Evolutionary conservation across 2,329 filamentous ascomycete species (phyloP).

Genomic region (Aspergillus pseudonomiae): DNA sequence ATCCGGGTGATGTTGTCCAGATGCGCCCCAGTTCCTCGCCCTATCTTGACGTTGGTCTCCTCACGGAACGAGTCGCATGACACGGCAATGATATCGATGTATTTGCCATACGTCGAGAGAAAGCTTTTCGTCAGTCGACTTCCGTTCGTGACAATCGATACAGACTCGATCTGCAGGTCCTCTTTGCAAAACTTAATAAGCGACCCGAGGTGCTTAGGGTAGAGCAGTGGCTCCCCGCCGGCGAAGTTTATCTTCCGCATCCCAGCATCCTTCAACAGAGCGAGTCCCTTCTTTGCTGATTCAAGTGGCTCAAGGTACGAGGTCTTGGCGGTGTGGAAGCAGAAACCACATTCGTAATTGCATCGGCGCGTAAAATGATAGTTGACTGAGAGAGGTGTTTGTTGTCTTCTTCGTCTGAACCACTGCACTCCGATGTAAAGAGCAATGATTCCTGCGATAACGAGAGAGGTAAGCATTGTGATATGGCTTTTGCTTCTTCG

Average conservation of each 20-base stretch:
- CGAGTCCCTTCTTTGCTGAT: conserved; percentile 50
- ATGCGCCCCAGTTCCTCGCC: conserved; percentile 54
- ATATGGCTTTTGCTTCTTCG: too few species aligned
- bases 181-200: conserved; percentile 52
- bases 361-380: conserved; percentile 37
- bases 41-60: conserved; percentile 55
- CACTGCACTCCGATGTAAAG: too few species aligned
- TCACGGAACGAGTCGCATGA: conserved; percentile 59
- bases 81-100: conserved; percentile 59
- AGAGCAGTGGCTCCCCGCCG: conserved; percentile 59
- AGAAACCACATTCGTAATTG: conserved; percentile 54
- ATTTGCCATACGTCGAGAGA: conserved; percentile 45
- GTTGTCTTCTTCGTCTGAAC: too few species aligned
- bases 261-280: conserved; percentile 52
- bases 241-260: conserved; percentile 62
- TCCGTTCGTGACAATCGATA: conserved; percentile 60
- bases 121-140: conserved; percentile 50
- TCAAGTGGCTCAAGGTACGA: conserved; percentile 47
- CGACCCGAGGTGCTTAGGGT: conserved; percentile 30
- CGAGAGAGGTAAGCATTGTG: too few species aligned
- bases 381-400: conserved; percentile 46
- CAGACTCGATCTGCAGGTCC: conserved; percentile 51
- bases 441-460: too few species aligned
- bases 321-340: conserved; percentile 59
- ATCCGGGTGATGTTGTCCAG: conserved; percentile 50